Base-by-base conservation (phyloP, 176 grass and related monocot species). In the Musa beccarii region DNA sequence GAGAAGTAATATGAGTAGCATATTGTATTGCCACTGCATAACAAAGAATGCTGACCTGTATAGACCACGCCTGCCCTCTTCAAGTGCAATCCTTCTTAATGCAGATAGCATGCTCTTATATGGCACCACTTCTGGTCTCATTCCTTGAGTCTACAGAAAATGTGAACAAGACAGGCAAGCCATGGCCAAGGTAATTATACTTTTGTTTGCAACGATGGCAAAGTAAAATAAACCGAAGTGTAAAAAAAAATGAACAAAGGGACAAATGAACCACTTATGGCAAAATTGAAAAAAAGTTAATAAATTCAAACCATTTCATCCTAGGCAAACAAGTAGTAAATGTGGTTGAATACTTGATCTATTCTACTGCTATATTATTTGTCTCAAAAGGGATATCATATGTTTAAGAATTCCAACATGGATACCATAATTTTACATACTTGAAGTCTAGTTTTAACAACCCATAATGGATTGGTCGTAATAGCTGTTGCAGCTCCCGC, bases 371-470 rank as follows among this genome's bases (percentile, higher is more conserved):
- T 34, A 34, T 34, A 34, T 34, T 34, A 34, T 34, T 34, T 34
- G 3, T 34, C 29, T 34, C 29, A 34, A 34, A 22, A 22, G 22
- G 22, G 22, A 52, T 71, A 17, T 21, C 67, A 79, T 71, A 73
- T 14, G 75, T 67, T 72, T 61, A 11, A 29, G 25, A 69, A 69
- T 84, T 75, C 5, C 25, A 56, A 77, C 34, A 56, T 5, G 76
- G 28, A 63, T 51, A 65, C 49, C 62, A 78, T 56, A 62, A 57
- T 28, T 7, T 80, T 57, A 62, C 81, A 77, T 87, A 96, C 92
- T 79, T 96, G 89, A 66, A 96, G 78, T 83, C 92, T 87, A 75
- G 87, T 96, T 85, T 96, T 96, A 70, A 96, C 87, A 68, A 96
- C 92, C 92, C 89, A 96, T 57, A 96, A 79, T 59, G 92, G 92